Percentiles rank a stretch among this genome's conserved stretches.
Conservation (phyloP, 257 asterid genomes). For the Solanum arcanum region DNA sequence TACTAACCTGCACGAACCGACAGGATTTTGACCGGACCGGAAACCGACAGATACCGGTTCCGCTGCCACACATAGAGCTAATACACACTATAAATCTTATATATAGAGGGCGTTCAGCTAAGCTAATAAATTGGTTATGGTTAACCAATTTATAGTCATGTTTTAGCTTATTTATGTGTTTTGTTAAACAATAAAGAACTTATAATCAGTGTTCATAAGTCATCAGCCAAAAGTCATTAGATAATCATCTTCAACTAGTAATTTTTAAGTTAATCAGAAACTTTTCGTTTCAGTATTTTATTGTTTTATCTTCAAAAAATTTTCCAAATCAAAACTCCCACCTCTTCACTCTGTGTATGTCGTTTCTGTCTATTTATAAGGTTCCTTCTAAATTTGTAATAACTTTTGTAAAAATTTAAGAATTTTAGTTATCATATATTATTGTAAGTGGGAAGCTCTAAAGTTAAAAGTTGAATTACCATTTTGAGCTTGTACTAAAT, state of each 20-base stretch:
- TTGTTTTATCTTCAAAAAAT: neutral
- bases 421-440: neutral
- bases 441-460: no score
- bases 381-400: neutral
- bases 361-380: neutral
- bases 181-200: neutral
- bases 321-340: neutral
- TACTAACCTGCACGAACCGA: no score
- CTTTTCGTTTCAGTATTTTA: neutral
- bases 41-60: no score
- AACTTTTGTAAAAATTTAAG: neutral
- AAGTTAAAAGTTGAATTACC: no score
- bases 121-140: neutral
- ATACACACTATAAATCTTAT: neutral
- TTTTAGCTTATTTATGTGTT: neutral
- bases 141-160: neutral
- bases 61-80: no score
- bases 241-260: neutral
- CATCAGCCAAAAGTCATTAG: neutral
- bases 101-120: neutral
- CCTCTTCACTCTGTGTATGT: neutral
- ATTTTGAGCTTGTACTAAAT: no score
- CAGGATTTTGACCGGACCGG: no score
- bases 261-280: neutral
- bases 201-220: neutral